Evolutionary conservation across 441 rosid species (phyloP), one percentile per base, ranked within the genome.

Genomic region (Capsella rubella): DNA sequence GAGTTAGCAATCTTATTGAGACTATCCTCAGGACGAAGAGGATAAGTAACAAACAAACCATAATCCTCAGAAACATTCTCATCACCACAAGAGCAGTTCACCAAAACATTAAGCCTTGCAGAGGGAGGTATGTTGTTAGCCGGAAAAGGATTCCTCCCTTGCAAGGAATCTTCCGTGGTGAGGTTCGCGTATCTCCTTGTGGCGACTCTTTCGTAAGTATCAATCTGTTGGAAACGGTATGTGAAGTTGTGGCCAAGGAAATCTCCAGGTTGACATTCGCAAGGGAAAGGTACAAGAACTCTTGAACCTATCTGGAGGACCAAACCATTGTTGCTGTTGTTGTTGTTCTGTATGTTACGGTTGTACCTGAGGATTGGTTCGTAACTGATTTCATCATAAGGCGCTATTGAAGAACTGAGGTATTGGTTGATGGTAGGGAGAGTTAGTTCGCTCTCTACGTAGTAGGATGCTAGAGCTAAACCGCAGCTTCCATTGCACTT

Each of bases 381-480:
- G 64, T 86, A 77, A 13, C 70, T 6, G 76, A 71, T 0, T 32
- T 25, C 11, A 8, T 69, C 59, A 29, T 0, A 13, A 42, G 60
- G 75, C 4, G 67, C 54, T 18, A 52, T 1, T 12, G 56, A 0
- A 3, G 87, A 85, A 16, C 62, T 7, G 54, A 94, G 54, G 50
- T 65, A 49, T 5, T 28, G 2, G 68, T 87, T 73, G 60, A 89
- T 79, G 82, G 34, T 43, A 35, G 91, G 50, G 74, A 89, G 80
- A 51, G 27, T 80, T 11, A 83, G 0, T 0, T 53, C 77, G 18
- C 4, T 0, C 78, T 80, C 80, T 11, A 87, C 65, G 79, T 84
- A 89, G 85, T 85, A 93, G 3, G 82, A 78, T 7, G 82, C 81
- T 31, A 78, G 21, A 78, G 78, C 81, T 62, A 64, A 32, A 8